Percentiles rank a stretch among this genome's conserved stretches.
Evolutionary conservation across 1,139 yeast genomes (phyloP).

Genomic region (Zygotorulaspora mrakii): DNA sequence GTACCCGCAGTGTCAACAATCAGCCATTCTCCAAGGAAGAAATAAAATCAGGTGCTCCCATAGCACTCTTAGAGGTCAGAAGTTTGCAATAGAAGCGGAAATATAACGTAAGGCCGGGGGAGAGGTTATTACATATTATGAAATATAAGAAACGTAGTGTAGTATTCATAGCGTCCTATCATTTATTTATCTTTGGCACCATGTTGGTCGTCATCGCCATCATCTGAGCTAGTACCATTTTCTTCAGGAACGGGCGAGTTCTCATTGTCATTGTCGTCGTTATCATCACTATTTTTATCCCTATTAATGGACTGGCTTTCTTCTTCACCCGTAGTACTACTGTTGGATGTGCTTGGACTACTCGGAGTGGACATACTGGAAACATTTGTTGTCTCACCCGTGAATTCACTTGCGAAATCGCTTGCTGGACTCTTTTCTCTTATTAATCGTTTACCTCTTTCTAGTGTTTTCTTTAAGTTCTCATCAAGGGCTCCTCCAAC

Average conservation of each 20-base stretch:
- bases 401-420: constrained; percentile 60
- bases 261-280: constrained; percentile 3
- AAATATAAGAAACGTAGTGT: no score
- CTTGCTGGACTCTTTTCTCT: constrained; percentile 50
- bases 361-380: constrained; percentile 3
- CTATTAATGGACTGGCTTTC: no score
- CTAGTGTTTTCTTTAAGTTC: constrained; percentile 13
- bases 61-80: no score
- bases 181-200: neutral
- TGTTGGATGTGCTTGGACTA: constrained; percentile 15
- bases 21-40: no score
- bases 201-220: constrained; percentile 15
- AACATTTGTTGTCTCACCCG: constrained; percentile 38
- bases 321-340: constrained; percentile 15
- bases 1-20: no score
- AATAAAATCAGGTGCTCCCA: no score
- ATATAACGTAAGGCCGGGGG: no score
- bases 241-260: neutral
- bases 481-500: constrained; percentile 29
- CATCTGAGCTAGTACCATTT: constrained; percentile 11
- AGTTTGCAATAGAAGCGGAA: no score
- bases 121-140: no score
- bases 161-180: neutral
- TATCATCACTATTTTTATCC: no score
- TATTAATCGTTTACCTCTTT: constrained; percentile 20